Percentiles rank a stretch among this genome's conserved stretches.
Conservation (phyloP, 2,329 filamentous ascomycete species). For the Talaromyces sp. region DNA sequence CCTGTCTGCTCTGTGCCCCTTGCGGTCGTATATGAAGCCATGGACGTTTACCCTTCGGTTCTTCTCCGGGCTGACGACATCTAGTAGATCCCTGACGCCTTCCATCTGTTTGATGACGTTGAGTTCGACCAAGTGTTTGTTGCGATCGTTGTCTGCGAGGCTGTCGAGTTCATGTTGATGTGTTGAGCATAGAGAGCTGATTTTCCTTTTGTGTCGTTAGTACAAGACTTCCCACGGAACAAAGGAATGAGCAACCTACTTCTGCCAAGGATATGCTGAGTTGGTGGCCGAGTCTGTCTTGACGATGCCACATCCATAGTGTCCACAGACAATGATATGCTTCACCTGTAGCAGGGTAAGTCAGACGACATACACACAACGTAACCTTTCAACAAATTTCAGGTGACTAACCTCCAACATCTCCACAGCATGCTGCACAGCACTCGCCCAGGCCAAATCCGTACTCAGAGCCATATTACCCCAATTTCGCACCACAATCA, state of each 20-base stretch:
- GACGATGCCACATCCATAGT: slow-evolving; percentile 14
- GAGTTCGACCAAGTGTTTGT: slow-evolving; percentile 8
- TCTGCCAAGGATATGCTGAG: slow-evolving; percentile 14
- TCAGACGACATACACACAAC: too few species aligned
- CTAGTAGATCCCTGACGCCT: slow-evolving; percentile 3
- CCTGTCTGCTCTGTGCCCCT: slow-evolving; percentile 9
- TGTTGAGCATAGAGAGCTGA: background rate
- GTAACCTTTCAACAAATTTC: too few species aligned
- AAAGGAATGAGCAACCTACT: background rate
- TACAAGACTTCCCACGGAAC: background rate
- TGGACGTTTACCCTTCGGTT: slow-evolving; percentile 7
- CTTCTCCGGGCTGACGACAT: slow-evolving; percentile 1
- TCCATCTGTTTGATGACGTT: slow-evolving; percentile 16
- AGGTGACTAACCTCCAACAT: background rate
- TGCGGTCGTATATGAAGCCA: slow-evolving; percentile 13
- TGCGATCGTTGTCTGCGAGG: slow-evolving; percentile 1
- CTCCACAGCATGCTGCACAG: slow-evolving; percentile 14
- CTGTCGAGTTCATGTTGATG: slow-evolving; percentile 12
- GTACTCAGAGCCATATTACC: slow-evolving; percentile 13
- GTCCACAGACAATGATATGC: slow-evolving; percentile 16
- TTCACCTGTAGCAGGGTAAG: background rate
- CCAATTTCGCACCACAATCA: slow-evolving; percentile 15
- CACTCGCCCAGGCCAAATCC: slow-evolving; percentile 14
- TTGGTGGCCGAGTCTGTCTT: background rate
- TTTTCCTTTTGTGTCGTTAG: slow-evolving; percentile 5